A percentile compares a stretch with the other conserved stretches of the same genome.
Evolutionary conservation across 2,329 filamentous ascomycete genomes (phyloP).

Genomic region (Chrysosporium queenslandicum): DNA sequence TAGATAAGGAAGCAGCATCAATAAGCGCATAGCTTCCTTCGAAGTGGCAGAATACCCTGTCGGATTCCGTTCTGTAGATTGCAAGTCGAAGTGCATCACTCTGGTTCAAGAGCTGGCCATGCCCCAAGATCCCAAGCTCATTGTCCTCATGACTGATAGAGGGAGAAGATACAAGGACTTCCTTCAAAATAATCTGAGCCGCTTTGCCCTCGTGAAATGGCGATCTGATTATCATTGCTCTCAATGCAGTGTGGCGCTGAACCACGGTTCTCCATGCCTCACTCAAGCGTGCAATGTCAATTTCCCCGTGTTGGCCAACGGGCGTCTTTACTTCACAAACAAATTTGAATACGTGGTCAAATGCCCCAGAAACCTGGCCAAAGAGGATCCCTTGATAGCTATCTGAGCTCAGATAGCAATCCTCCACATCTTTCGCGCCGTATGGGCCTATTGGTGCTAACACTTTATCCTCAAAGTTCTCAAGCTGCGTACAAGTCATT

Average conservation of each 20-base stretch:
- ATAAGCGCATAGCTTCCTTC: conserved; percentile 14
- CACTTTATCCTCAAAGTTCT: too few relatives aligned
- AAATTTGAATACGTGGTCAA: conserved; percentile 10
- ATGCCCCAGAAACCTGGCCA: conserved; percentile 14
- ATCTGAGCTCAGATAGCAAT: too few relatives aligned
- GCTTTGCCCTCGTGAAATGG: background rate
- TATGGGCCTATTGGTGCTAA: too few relatives aligned
- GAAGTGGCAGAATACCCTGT: conserved; percentile 12
- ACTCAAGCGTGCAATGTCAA: conserved; percentile 2
- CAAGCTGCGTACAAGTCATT: too few relatives aligned
- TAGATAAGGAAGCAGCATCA: conserved; percentile 14
- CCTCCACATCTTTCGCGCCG: too few relatives aligned
- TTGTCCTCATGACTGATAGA: background rate
- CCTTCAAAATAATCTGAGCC: conserved; percentile 7
- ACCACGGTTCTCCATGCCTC: conserved; percentile 6
- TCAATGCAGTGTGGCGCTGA: conserved; percentile 4
- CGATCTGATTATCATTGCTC: conserved; percentile 1
- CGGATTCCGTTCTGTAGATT: conserved; percentile 13
- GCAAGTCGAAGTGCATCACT: conserved; percentile 5
- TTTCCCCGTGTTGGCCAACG: conserved; percentile 13
- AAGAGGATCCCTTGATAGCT: too few relatives aligned
- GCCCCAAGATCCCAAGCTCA: too few relatives aligned
- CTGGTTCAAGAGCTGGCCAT: too few relatives aligned
- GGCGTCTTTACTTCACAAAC: too few relatives aligned
- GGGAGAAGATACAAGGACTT: background rate